These are phyloP conservation scores for Gracilaria vermiculophylla DNA, from an alignment of 23 red algal genomes.

Conservation along the genomic window DNA sequence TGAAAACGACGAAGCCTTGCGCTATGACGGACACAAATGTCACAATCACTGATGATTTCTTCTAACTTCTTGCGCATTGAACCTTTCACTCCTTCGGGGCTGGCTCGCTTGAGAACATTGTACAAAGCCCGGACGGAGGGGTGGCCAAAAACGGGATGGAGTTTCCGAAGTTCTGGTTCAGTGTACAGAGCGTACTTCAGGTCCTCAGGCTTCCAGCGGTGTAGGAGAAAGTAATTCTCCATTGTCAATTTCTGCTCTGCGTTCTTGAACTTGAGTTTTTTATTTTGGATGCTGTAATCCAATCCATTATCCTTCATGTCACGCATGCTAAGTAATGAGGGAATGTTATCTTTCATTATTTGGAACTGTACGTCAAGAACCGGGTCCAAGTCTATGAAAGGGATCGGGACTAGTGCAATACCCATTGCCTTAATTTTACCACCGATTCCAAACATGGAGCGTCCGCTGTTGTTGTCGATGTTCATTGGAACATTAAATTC, in stretches of 20 bases:
- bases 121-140: background rate
- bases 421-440: conserved; percentile 3
- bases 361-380: conserved; percentile 37
- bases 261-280: background rate
- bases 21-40: background rate
- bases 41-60: background rate
- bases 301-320: background rate
- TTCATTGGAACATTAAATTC: background rate
- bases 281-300: conserved; percentile 12
- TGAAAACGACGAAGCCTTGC: conserved; percentile 7
- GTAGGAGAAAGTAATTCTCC: conserved; percentile 33
- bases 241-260: background rate
- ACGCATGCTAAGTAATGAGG: background rate
- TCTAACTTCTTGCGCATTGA: background rate
- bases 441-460: background rate
- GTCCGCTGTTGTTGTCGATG: background rate
- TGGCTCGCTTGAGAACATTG: conserved; percentile 5
- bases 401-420: conserved; percentile 8
- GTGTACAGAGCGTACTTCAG: conserved; percentile 5
- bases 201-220: background rate
- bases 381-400: conserved; percentile 15
- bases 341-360: background rate
- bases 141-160: conserved; percentile 35
- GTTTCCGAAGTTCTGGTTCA: conserved; percentile 30
- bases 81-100: background rate